Evolutionary conservation across 805 yeast species (phyloP).

Genomic region (Pichia exigua): DNA sequence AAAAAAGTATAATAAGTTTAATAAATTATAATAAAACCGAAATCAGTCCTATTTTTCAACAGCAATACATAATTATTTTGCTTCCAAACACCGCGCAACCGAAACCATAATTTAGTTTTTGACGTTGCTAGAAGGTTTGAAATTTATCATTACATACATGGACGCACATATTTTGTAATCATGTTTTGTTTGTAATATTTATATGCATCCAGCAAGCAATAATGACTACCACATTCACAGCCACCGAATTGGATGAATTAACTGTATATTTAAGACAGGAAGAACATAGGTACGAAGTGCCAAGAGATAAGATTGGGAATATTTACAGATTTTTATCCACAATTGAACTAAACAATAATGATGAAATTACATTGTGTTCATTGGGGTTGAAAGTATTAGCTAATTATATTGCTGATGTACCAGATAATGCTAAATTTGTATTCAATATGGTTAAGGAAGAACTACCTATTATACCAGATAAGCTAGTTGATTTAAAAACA

Average conservation of each 20-base stretch:
- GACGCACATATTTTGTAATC: no score
- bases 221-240: background rate
- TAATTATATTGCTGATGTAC: conserved; percentile 14
- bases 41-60: no score
- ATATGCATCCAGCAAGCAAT: no score
- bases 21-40: no score
- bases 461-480: background rate
- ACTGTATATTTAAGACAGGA: conserved; percentile 4
- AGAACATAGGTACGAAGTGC: background rate
- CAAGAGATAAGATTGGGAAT: background rate
- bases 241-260: conserved; percentile 1
- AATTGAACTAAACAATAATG: background rate
- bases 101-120: no score
- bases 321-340: background rate
- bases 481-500: background rate
- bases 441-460: background rate
- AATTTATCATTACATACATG: no score
- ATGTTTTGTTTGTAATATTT: no score
- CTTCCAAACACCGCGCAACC: no score
- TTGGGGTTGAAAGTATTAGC: conserved; percentile 8
- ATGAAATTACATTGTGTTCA: background rate
- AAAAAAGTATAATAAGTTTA: background rate
- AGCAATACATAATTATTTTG: no score
- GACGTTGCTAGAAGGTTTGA: no score
- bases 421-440: conserved; percentile 5